A percentile compares a stretch with the other conserved stretches of the same genome.
Evolutionary conservation across 2,329 filamentous ascomycete species (phyloP).

Genomic region (Tolypocladium album): DNA sequence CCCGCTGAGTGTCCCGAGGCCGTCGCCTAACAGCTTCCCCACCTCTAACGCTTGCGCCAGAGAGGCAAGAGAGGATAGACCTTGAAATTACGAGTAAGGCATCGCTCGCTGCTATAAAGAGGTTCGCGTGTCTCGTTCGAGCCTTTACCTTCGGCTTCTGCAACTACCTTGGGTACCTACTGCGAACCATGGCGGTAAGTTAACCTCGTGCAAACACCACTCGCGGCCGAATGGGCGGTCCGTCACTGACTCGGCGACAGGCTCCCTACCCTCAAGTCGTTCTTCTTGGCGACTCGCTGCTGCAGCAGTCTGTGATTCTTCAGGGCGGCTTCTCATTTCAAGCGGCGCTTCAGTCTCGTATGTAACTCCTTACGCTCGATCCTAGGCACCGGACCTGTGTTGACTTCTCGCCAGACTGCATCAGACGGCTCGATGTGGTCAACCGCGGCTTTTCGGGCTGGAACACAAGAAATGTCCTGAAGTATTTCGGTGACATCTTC

Average conservation of each 20-base stretch:
- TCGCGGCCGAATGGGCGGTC: neutral
- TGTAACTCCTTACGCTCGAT: constrained; percentile 14
- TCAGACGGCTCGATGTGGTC: constrained; percentile 71
- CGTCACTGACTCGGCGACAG: constrained; percentile 15
- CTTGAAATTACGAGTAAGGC: neutral
- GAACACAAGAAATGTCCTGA: constrained; percentile 65
- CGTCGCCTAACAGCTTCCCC: neutral
- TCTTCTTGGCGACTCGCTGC: constrained; percentile 84
- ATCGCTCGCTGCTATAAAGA: neutral
- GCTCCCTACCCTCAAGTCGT: constrained; percentile 61
- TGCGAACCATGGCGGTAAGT: constrained; percentile 11
- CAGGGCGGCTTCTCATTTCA: constrained; percentile 64
- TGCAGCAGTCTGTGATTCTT: constrained; percentile 54
- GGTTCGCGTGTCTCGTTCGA: neutral
- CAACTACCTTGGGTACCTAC: neutral
- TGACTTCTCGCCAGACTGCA: constrained; percentile 45
- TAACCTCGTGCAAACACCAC: neutral
- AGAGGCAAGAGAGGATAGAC: neutral
- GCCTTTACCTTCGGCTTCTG: neutral
- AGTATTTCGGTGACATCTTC: constrained; percentile 59
- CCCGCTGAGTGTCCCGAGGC: neutral
- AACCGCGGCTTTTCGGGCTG: constrained; percentile 85
- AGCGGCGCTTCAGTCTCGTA: constrained; percentile 59
- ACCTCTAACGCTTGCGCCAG: neutral
- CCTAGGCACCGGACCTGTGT: neutral